These are phyloP conservation scores for Fusarium heterosporum DNA, from an alignment of 2,329 filamentous ascomycete genomes.

Conservation along the genomic window DNA sequence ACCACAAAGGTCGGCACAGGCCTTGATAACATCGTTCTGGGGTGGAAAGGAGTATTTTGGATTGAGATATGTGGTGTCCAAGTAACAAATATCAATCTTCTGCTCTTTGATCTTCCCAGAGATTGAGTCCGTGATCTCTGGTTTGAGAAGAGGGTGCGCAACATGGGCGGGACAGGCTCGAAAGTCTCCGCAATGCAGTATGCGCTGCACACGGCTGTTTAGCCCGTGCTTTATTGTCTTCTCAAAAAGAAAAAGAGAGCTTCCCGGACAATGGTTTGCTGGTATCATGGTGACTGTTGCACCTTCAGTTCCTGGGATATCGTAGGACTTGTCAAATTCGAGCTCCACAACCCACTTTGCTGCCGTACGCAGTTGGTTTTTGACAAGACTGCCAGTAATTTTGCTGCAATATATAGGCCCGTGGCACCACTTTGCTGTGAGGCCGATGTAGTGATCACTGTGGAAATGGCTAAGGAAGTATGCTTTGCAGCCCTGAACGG, in stretches of 20 bases:
- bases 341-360: slow-evolving; percentile 86
- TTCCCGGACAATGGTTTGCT: slow-evolving; percentile 96
- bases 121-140: slow-evolving; percentile 76
- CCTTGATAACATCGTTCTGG: slow-evolving; percentile 86
- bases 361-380: slow-evolving; percentile 86
- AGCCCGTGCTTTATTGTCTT: slow-evolving; percentile 74
- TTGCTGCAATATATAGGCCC: slow-evolving; percentile 97
- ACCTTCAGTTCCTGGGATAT: slow-evolving; percentile 84
- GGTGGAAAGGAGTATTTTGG: slow-evolving; percentile 94
- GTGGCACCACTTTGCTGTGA: slow-evolving; percentile 89
- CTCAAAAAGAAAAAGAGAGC: slow-evolving; percentile 92
- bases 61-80: slow-evolving; percentile 97
- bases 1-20: slow-evolving; percentile 90
- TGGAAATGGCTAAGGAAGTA: slow-evolving; percentile 99
- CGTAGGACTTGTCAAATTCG: slow-evolving; percentile 83
- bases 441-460: slow-evolving; percentile 94
- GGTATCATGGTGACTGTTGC: slow-evolving; percentile 93
- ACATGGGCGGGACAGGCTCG: slow-evolving; percentile 88
- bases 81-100: slow-evolving; percentile 93
- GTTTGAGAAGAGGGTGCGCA: slow-evolving; percentile 81
- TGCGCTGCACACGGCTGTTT: slow-evolving; percentile 74
- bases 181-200: slow-evolving; percentile 97
- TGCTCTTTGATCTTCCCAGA: slow-evolving; percentile 81
- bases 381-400: slow-evolving; percentile 90
- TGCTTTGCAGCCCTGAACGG: slow-evolving; percentile 89